Base-by-base conservation (phyloP, 1,139 yeast genomes). In the Sugiyamaella novakii region DNA sequence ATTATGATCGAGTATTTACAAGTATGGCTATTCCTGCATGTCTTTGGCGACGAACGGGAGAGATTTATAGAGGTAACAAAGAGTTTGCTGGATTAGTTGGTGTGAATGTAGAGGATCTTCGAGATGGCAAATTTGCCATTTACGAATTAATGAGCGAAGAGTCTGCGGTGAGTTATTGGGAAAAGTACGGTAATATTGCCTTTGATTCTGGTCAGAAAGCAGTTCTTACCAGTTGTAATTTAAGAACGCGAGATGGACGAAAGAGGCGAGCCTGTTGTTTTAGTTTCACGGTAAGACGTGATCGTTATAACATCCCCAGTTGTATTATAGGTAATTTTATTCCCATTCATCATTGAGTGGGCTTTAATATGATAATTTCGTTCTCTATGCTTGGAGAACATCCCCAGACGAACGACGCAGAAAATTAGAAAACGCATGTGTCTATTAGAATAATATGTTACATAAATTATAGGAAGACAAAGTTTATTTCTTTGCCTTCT, bases 21-120 rank as follows among this genome's bases (percentile, higher is more conserved):
- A 85, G 96, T 5, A 89, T 91, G 96, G 96, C 97, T 6, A 89
- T 92, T 50, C 98, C 98, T 0, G 97, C 98, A 0, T 91, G 98
- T 69, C 75, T 92, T 33, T 92, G 98, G 98, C 75, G 98, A 61
- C 83, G 98, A 59, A 91, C 98, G 0, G 98, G 98, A 1, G 98
- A 92, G 61, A 91, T 92, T 3, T 92, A 88, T 62, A 73, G 98
- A 54, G 98, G 97, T 1, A 92, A 92, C 67, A 89, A 91, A 66
- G 98, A 92, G 66, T 92, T 92, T 77, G 98, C 98, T 0, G 87
- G 94, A 2, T 70, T 92, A 54, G 97, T 91, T 1, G 96, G 91
- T n/a, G 95, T 88, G 10, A 80, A 83, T 38, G 88, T 94, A 1
- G 97, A 91, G 63, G 96, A 89, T 64, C 72, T 92, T 61, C 83